Evolutionary conservation across 192 early-diverging fungal genomes (phyloP), one percentile per base, ranked within the genome.

Genomic region (Funneliformis mosseae): DNA sequence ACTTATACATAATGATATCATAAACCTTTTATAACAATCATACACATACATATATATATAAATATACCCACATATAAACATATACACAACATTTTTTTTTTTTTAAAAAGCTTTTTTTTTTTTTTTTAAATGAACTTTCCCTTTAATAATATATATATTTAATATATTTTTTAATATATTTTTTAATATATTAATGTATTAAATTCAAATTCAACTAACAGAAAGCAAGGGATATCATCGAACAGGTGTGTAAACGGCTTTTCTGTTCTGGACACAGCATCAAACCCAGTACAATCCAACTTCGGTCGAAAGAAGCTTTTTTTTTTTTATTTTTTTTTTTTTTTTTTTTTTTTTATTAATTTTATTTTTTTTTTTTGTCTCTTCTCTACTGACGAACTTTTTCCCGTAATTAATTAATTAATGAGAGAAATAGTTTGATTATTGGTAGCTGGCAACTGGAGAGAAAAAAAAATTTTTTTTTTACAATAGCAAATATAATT

Each of bases 1-100:
- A 42, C 45, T 28, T 73, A 27, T 11, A 73, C 45, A 48, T 45
- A 73, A 73, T 73, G 71, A 73, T 73, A 73, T 73, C 71, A 48
- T 45, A 55, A 48, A 6, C 25, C 18, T 73, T n/a, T n/a, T 48
- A 73, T 73, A 73, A 11, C n/a, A 73, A 48, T 48, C 45, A 48
- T 48, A 48, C 27, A 73, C 18, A 41, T 12, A 21, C 1, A 73
- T 14, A 73, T 33, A 33, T 33, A 33, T 33, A 33, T 33, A 33
- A 2, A 33, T 33, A 33, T 33, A 33, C 33, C 33, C 33, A 64
- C 12, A 64, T 64, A 64, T 64, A 27, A 64, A 64, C 62, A 28
- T 27, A 64, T 64, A 64, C 62, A 55, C 50, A 55, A 55, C 63
- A 66, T 23, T 12, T 66, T 66, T 28, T 14, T 28, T 11, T 28